Conservation (phyloP, 352 stramenopile genomes). For the Globisporangium uncinulatum region DNA sequence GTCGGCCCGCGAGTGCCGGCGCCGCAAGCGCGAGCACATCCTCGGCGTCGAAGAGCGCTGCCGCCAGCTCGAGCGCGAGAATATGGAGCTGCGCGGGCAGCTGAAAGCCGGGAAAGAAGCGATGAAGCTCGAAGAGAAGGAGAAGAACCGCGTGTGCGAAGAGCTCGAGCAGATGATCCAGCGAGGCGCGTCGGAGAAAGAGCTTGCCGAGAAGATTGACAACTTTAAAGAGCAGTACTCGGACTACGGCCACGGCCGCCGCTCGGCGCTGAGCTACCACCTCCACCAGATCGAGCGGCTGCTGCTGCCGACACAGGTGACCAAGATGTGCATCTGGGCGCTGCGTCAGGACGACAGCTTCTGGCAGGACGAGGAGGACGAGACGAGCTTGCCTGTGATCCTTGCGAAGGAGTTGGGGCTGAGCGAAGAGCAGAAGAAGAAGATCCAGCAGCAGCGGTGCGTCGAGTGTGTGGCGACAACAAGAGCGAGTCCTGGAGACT, state of each 20-base stretch:
- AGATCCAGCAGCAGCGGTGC: conserved; percentile 89
- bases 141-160: conserved; percentile 82
- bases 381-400: conserved; percentile 88
- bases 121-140: conserved; percentile 80
- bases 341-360: conserved; percentile 89
- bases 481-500: not conserved
- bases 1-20: conserved; percentile 86
- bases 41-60: conserved; percentile 72
- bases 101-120: conserved; percentile 86
- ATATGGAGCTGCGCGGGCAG: conserved; percentile 89
- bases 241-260: conserved; percentile 89
- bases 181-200: conserved; percentile 70
- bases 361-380: conserved; percentile 85
- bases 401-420: conserved; percentile 88
- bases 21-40: conserved; percentile 86
- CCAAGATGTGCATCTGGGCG: conserved; percentile 91
- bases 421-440: conserved; percentile 90
- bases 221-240: conserved; percentile 93
- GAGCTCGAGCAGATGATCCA: conserved; percentile 83
- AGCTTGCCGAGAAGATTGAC: conserved; percentile 92
- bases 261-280: conserved; percentile 85
- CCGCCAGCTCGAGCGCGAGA: conserved; percentile 82
- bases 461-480: conserved; percentile 7
- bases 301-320: conserved; percentile 92
- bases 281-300: conserved; percentile 92